Conservation (phyloP, 2,329 filamentous ascomycete species). For the Laburnicola sp. region DNA sequence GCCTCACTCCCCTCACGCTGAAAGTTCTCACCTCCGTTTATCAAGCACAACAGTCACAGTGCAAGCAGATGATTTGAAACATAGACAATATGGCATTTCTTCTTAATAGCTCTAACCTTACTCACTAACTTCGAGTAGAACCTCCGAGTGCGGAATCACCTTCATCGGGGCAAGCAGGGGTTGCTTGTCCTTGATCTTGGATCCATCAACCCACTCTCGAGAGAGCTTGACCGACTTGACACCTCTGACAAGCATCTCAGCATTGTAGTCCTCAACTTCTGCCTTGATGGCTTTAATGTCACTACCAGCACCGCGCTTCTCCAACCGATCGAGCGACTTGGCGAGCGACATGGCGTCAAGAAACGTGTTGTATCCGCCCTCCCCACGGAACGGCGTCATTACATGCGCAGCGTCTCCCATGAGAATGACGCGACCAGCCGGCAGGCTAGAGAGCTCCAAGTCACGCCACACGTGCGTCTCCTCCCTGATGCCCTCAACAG, state of each 20-base stretch:
- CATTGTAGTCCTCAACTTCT: conserved; percentile 2
- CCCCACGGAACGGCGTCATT: conserved; percentile 10
- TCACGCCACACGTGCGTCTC: conserved; percentile 14
- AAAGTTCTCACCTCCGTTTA: too few relatives aligned
- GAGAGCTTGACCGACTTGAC: too few relatives aligned
- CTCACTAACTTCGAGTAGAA: too few relatives aligned
- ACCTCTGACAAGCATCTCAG: background rate
- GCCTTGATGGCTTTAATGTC: background rate
- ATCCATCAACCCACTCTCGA: too few relatives aligned
- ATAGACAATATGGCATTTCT: too few relatives aligned
- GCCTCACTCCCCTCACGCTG: too few relatives aligned
- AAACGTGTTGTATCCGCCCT: conserved; percentile 10
- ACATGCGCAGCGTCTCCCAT: conserved; percentile 10
- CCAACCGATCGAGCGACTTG: background rate
- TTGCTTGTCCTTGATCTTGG: too few relatives aligned
- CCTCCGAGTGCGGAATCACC: too few relatives aligned
- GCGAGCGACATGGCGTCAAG: conserved; percentile 4
- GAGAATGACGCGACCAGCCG: conserved; percentile 5
- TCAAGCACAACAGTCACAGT: too few relatives aligned
- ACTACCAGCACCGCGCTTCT: background rate
- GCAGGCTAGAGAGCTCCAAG: conserved; percentile 7
- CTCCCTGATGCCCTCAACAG: background rate
- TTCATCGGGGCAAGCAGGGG: too few relatives aligned
- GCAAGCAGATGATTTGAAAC: too few relatives aligned
- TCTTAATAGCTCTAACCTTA: too few relatives aligned